Conservation (phyloP, 2,329 filamentous ascomycete genomes). For the Monosporascus sp. region DNA sequence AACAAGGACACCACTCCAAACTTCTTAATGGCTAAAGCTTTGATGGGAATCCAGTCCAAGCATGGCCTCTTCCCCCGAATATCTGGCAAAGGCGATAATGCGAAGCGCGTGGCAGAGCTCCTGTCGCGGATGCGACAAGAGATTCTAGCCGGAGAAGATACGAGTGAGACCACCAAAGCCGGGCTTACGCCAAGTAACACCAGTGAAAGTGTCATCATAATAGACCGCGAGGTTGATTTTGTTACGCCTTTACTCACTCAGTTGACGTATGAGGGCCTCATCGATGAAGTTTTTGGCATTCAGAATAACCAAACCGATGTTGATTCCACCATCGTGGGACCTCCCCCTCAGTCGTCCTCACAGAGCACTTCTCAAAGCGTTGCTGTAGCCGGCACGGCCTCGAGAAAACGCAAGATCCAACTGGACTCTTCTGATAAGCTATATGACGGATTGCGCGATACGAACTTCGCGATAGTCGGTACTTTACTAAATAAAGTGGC, state of each 20-base stretch:
- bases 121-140: conserved; percentile 90
- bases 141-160: conserved; percentile 72
- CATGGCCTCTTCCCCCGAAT: conserved; percentile 93
- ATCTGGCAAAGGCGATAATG: conserved; percentile 92
- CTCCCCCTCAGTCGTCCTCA: conserved; percentile 51
- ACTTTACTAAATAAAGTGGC: conserved; percentile 85
- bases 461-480: conserved; percentile 94
- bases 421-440: conserved; percentile 86
- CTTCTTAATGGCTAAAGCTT: conserved; percentile 79
- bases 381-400: conserved; percentile 48
- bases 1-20: conserved; percentile 88
- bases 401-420: conserved; percentile 79
- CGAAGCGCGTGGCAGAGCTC: conserved; percentile 80
- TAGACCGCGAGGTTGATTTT: conserved; percentile 92
- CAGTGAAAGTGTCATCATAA: conserved; percentile 87
- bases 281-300: conserved; percentile 91
- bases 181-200: conserved; percentile 79
- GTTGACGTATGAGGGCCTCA: conserved; percentile 90
- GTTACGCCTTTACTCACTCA: conserved; percentile 90
- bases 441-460: conserved; percentile 80
- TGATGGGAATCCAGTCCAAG: conserved; percentile 90
- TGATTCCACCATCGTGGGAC: conserved; percentile 82
- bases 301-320: conserved; percentile 90
- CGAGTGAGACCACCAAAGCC: conserved; percentile 52
- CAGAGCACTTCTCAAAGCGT: conserved; percentile 47